Conservation (phyloP, 768 basidiomycete genomes). For the Fibroporia radiculosa region DNA sequence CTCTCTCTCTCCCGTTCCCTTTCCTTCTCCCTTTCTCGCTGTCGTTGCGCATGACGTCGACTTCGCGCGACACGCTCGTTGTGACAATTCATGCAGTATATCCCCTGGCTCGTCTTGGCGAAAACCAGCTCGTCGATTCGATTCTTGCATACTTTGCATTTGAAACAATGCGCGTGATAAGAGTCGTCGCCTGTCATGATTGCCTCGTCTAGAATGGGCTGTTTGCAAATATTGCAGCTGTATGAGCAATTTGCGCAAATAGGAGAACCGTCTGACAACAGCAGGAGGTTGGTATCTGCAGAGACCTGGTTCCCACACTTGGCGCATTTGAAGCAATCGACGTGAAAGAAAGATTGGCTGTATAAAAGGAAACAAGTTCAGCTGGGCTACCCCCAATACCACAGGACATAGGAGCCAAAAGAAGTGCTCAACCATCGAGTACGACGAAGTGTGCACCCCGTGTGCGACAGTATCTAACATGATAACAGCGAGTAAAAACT, state of each 20-base stretch:
- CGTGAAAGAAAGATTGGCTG: slow-evolving; percentile 92
- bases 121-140: slow-evolving; percentile 98
- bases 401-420: not conserved
- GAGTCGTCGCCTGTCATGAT: slow-evolving; percentile 99
- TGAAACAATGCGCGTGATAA: slow-evolving; percentile 98
- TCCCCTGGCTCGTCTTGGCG: slow-evolving; percentile 96
- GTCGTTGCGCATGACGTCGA: slow-evolving; percentile 81
- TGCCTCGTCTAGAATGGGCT: slow-evolving; percentile 95
- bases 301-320: slow-evolving; percentile 91
- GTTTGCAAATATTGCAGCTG: slow-evolving; percentile 90
- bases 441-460: not conserved
- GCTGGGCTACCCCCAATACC: not conserved
- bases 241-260: slow-evolving; percentile 93
- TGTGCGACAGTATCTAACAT: not conserved
- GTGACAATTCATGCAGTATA: slow-evolving; percentile 98
- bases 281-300: slow-evolving; percentile 93
- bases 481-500: slow-evolving; percentile 25
- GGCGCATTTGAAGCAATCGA: slow-evolving; percentile 94
- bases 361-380: slow-evolving; percentile 9
- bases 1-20: slow-evolving; percentile 2
- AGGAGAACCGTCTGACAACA: slow-evolving; percentile 96
- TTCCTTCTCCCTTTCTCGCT: slow-evolving; percentile 36
- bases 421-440: not conserved
- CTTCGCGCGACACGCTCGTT: slow-evolving; percentile 95
- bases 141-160: slow-evolving; percentile 90